Base-by-base conservation (phyloP, 805 yeast genomes). In the Yarrowia sp. region DNA sequence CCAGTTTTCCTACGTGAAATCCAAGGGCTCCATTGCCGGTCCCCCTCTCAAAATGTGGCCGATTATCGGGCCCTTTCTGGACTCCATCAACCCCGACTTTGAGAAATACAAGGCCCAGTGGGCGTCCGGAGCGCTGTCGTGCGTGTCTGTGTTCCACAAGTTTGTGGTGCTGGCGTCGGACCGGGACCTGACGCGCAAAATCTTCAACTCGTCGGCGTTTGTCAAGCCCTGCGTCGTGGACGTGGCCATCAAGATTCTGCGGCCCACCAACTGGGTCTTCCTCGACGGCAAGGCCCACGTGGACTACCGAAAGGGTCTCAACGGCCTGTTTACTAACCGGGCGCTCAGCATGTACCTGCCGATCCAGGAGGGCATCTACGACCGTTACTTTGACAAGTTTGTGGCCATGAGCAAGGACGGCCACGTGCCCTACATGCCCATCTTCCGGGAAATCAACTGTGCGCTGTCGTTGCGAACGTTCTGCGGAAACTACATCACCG, bases 191-290 rank as follows among this genome's bases (percentile, higher is more conserved):
- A 90, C 97, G 40, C 87, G 98, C 78, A 93, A 93, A 75, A 87
- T 92, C 70, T 84, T 94, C 74, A 88, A 86, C 76, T 87, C 97
- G 19, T 97, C 97, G 48, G 84, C 86, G 59, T 95, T 84, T 76
- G 98, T 92, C 71, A 92, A 92, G 79, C 99, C 99, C 7, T 95
- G 99, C 82, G 97, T 95, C 70, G 99, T 95, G 72, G 99, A 95
- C 77, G 98, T 92, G 68, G 99, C 99, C 22, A 84, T 88, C 72
- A 95, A 95, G 80, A 91, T 95, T 73, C 82, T 95, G 75, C 87
- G 98, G 80, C 98, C 98, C 58, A 84, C 94, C 56, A 95, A 94
- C 82, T 95, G 99, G 99, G 99, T 95, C 45, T 95, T 95, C 79
- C 81, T 92, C 75, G 99, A 95, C 76, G 99, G 99, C 74, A 92